Base-by-base conservation (phyloP, 768 basidiomycete species). In the Suillus lakei region DNA sequence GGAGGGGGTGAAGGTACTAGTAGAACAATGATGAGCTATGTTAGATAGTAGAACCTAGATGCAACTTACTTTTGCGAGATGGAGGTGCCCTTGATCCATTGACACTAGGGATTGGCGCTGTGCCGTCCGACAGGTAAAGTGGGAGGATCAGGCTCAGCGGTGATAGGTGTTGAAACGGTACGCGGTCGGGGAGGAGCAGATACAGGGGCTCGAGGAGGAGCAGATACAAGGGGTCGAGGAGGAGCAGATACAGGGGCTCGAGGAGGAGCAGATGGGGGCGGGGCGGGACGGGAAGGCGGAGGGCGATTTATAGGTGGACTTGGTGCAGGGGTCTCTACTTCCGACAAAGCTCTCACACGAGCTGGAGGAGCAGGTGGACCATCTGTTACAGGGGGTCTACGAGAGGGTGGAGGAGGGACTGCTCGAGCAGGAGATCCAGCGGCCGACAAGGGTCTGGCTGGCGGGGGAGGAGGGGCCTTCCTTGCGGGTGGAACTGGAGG, bases 1-100 rank as follows among this genome's bases (percentile, higher is more conserved):
- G 92, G 86, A 30, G 87, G 87, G 7, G 86, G 86, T 5, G 84
- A 79, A 26, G 87, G 84, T 54, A 86, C 85, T 87, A 64, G 5
- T 58, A n/a, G 64, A 38, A 26, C 28, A 26, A 65, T 66, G 51
- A 65, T 70, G 61, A 67, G 73, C 59, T 44, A 43, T 61, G 63
- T 44, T 21, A 48, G 7, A 23, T 12, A 44, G 41, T 48, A 46
- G 26, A n/a, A 51, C 15, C 3, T 5, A 28, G 41, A 46, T 65
- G 38, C 39, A 9, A 72, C 85, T 69, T 73, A 88, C 87, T 86
- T 78, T 81, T 86, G 38, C 86, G 81, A 51, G 65, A 71, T 41
- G 82, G 79, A 0, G 81, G 78, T 16, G 80, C 61, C 5, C 76
- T 77, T 21, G 71, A 74, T 18, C 74, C 79, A 53, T 79, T 77